Conservation (phyloP, 2,329 filamentous ascomycete species). For the Fonsecaea pugnacius region DNA sequence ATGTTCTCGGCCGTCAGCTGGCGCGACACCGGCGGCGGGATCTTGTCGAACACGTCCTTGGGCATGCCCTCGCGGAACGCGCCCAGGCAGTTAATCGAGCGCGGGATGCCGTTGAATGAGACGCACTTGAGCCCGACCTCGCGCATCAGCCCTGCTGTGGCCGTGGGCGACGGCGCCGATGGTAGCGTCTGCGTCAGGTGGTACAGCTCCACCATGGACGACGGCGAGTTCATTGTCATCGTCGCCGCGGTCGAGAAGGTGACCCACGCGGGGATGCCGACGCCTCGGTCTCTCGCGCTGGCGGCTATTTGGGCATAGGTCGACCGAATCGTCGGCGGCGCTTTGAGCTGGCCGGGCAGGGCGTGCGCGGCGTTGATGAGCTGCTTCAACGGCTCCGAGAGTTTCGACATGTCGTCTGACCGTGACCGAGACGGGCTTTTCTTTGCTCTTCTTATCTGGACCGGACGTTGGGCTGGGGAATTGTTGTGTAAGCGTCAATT, state of each 20-base stretch:
- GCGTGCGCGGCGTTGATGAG: slow-evolving; percentile 74
- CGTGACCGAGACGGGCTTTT: not conserved
- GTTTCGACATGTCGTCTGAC: slow-evolving; percentile 66
- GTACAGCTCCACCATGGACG: slow-evolving; percentile 61
- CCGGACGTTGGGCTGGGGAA: slow-evolving; percentile 2
- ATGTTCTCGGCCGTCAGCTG: slow-evolving; percentile 59
- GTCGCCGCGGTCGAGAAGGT: slow-evolving; percentile 76
- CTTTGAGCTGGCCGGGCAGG: slow-evolving; percentile 66
- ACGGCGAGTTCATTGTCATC: slow-evolving; percentile 84
- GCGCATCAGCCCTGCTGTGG: slow-evolving; percentile 48
- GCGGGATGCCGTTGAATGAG: slow-evolving; percentile 66
- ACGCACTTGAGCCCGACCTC: slow-evolving; percentile 55
- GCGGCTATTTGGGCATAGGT: slow-evolving; percentile 68
- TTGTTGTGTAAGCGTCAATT: slow-evolving; percentile 2
- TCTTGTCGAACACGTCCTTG: slow-evolving; percentile 54
- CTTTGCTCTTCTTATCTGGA: slow-evolving; percentile 4
- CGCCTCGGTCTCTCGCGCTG: slow-evolving; percentile 65
- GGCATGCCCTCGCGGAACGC: slow-evolving; percentile 70
- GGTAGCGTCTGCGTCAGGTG: slow-evolving; percentile 60
- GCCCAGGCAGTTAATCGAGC: slow-evolving; percentile 80
- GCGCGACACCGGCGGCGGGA: slow-evolving; percentile 64
- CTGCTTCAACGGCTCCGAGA: slow-evolving; percentile 71
- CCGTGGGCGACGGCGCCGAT: slow-evolving; percentile 37
- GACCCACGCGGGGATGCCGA: slow-evolving; percentile 69
- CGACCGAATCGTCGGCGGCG: slow-evolving; percentile 65